Evolutionary conservation across 768 basidiomycete species (phyloP), one percentile per base, ranked within the genome.

Genomic region (Lentinula sp.): DNA sequence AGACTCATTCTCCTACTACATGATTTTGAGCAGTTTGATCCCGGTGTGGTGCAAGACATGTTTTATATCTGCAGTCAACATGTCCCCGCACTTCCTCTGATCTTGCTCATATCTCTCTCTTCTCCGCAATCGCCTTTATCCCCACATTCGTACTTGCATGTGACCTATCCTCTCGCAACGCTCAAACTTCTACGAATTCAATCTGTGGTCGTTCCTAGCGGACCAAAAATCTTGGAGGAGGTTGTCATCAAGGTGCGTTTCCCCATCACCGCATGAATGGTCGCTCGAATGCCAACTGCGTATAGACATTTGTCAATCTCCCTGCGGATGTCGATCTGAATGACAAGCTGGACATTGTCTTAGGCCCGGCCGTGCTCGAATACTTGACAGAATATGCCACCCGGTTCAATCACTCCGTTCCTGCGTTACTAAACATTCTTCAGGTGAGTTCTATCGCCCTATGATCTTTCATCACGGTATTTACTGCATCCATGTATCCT

Each of bases 1-100:
- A 70, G 67, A 10, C 79, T 92, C 3, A 76, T 86, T 23, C 74
- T 88, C 8, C 66, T 91, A 11, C 66, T 92, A 21, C 88, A 90
- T 60, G 86, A 89, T 60, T 90, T 93, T 64, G 90, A 92, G 66
- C 83, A 85, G 67, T 82, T 89, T 53, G 88, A 89, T 59, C 72
- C 82, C 0, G 58, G 64, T 1, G 78, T 91, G 2, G 70, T 92
- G 52, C 83, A 87, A 66, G 89, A 92, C 65, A 66, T 91, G 16
- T 82, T 91, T 45, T 80, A 87, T 57, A 85, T 91, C 39, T 88
- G 81, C 32, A 92, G 89, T 65, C 74, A 78, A 51, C 78, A 80
- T 32, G 73, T 85, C 21, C 71, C 82, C 3, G 69, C 70, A 15
- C 72, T 91, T 2, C 88, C 87, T 0, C 70, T 90, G 2, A 77